These are phyloP conservation scores for Raffaelea ambrosiae DNA, from an alignment of 2,329 filamentous ascomycete species.

Conservation along the genomic window DNA sequence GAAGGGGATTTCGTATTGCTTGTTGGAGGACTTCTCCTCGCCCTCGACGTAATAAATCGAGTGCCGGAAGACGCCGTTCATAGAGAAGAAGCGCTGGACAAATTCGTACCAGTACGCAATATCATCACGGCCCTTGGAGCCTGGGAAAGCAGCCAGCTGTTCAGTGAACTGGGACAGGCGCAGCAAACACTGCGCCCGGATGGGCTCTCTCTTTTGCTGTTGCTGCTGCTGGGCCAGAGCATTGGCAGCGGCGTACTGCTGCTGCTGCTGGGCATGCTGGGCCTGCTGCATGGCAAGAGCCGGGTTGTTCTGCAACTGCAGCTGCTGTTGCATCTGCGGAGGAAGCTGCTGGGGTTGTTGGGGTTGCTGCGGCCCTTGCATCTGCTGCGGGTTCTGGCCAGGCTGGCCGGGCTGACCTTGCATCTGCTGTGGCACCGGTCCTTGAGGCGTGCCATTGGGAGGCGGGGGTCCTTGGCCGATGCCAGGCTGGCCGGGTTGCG, in stretches of 20 bases:
- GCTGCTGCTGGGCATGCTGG: slow-evolving; percentile 21
- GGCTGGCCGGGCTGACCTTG: slow-evolving; percentile 22
- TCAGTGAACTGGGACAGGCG: slow-evolving; percentile 56
- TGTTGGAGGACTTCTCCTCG: slow-evolving; percentile 52
- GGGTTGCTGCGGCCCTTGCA: background rate
- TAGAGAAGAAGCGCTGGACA: slow-evolving; percentile 73
- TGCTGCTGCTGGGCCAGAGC: slow-evolving; percentile 33
- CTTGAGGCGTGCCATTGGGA: slow-evolving; percentile 18
- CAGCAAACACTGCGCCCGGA: slow-evolving; percentile 50
- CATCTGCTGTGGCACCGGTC: slow-evolving; percentile 19
- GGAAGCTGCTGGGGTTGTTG: slow-evolving; percentile 34
- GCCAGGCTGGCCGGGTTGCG: slow-evolving; percentile 18
- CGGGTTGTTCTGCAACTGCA: slow-evolving; percentile 30
- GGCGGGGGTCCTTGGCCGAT: slow-evolving; percentile 26
- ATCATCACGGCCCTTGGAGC: slow-evolving; percentile 55
- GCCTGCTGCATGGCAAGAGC: slow-evolving; percentile 25
- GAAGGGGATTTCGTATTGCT: slow-evolving; percentile 79
- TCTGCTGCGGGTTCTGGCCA: background rate
- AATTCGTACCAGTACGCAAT: slow-evolving; percentile 72
- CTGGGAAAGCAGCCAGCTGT: slow-evolving; percentile 49
- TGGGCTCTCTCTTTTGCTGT: slow-evolving; percentile 40
- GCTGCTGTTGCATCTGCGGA: slow-evolving; percentile 21
- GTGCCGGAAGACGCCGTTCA: slow-evolving; percentile 67
- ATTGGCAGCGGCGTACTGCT: slow-evolving; percentile 25
- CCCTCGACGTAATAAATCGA: slow-evolving; percentile 49